These are phyloP conservation scores for Suhomyces yuchorum DNA, from an alignment of 1,139 yeast genomes.

Conservation along the genomic window DNA sequence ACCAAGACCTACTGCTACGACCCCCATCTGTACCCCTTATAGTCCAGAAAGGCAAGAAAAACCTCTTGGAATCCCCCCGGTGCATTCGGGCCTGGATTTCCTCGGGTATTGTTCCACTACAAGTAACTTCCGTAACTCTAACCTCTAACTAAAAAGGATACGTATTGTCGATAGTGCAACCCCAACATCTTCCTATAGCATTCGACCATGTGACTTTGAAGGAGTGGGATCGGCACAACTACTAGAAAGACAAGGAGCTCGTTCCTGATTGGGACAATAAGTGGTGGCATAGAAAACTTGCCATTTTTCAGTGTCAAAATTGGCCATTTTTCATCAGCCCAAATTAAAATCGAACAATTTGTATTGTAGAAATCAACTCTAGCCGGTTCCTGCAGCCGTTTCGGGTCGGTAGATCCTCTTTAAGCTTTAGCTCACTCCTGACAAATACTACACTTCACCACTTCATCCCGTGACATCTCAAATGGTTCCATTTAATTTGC, in stretches of 20 bases:
- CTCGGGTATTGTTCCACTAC: background rate
- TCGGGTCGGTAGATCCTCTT: background rate
- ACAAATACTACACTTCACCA: background rate
- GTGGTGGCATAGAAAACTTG: background rate
- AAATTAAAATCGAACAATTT: background rate
- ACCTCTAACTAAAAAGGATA: background rate
- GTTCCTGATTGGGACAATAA: background rate
- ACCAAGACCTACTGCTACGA: background rate
- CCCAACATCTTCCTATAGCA: background rate
- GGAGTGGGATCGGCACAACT: background rate
- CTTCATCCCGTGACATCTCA: background rate
- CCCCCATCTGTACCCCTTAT: too few species aligned
- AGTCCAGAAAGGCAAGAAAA: too few species aligned
- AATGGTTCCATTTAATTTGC: background rate
- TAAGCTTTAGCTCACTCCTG: background rate
- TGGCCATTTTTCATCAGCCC: background rate
- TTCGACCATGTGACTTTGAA: background rate
- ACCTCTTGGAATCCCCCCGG: too few species aligned
- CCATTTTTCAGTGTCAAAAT: background rate
- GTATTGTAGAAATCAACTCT: background rate
- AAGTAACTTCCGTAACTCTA: background rate
- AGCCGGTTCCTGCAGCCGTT: background rate
- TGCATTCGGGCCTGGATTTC: too few species aligned
- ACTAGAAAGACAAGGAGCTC: background rate
- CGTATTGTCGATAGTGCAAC: background rate